Conservation (phyloP, 305 asterid genomes). For the Fraxinus sp. region DNA sequence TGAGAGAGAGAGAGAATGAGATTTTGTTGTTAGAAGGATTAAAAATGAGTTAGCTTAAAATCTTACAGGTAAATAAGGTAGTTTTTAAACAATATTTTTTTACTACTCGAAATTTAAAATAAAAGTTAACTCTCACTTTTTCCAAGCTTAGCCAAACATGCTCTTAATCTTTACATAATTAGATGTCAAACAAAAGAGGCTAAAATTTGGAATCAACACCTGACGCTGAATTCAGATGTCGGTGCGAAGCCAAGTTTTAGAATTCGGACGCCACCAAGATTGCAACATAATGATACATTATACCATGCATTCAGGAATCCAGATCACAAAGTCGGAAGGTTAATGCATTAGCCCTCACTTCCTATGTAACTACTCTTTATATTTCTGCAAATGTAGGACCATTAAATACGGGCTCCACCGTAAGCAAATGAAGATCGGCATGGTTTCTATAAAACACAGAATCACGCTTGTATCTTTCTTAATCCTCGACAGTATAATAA, state of each 20-base stretch:
- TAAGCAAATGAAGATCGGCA: not conserved
- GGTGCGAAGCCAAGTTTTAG: not conserved
- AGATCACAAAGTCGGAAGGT: not conserved
- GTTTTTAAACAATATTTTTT: not conserved
- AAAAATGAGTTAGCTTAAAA: not conserved
- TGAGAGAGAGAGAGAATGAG: not conserved
- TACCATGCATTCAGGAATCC: not conserved
- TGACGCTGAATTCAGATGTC: not conserved
- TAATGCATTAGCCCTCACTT: not conserved
- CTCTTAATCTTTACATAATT: not conserved
- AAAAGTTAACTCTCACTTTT: not conserved
- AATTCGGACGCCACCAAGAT: not conserved
- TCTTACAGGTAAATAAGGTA: not conserved
- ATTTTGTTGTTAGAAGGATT: not conserved
- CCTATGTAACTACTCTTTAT: not conserved
- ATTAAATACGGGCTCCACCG: not conserved
- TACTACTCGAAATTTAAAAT: not conserved
- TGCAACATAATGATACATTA: not conserved
- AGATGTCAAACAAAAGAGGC: not conserved
- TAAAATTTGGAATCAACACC: not conserved
- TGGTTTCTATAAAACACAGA: not conserved
- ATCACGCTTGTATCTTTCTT: not conserved
- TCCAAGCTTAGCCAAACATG: not conserved
- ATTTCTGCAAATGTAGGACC: not conserved
- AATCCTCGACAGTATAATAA: not conserved